phyloP scores from a whole-genome alignment of 2,329 filamentous ascomycete genomes.

The Celoporthe dispersa region DNA sequence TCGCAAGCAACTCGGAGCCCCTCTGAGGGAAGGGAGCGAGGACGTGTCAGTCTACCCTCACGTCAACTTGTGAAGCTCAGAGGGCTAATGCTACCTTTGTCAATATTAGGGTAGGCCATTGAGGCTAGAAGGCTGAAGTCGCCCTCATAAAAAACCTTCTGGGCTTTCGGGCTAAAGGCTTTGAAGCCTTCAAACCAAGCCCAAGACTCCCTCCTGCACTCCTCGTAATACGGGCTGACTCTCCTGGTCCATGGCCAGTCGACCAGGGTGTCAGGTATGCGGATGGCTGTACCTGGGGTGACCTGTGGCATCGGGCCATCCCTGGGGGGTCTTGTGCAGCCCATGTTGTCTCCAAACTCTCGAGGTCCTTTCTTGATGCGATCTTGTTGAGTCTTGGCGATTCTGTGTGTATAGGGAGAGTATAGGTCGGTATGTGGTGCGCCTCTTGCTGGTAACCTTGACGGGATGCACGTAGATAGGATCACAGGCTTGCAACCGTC shows the following conservation, averaged over 20 bases:
- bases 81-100: too few relatives aligned
- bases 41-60: background rate
- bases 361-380: background rate
- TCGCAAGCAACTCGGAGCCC: constrained; percentile 31
- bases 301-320: background rate
- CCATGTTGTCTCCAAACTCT: background rate
- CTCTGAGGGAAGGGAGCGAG: constrained; percentile 12
- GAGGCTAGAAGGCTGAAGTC: constrained; percentile 25
- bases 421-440: background rate
- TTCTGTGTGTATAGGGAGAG: background rate
- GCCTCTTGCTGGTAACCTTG: background rate
- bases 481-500: background rate
- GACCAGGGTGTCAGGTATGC: background rate
- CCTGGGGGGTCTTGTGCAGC: background rate
- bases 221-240: background rate
- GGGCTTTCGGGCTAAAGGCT: constrained; percentile 28
- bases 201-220: background rate
- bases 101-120: background rate
- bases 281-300: background rate
- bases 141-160: constrained; percentile 31
- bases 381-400: background rate
- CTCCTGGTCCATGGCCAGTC: background rate
- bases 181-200: constrained; percentile 21
- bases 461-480: background rate
- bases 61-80: background rate